phyloP scores from a whole-genome alignment of 176 grass and related monocot species.

The Oryza glaberrima region DNA sequence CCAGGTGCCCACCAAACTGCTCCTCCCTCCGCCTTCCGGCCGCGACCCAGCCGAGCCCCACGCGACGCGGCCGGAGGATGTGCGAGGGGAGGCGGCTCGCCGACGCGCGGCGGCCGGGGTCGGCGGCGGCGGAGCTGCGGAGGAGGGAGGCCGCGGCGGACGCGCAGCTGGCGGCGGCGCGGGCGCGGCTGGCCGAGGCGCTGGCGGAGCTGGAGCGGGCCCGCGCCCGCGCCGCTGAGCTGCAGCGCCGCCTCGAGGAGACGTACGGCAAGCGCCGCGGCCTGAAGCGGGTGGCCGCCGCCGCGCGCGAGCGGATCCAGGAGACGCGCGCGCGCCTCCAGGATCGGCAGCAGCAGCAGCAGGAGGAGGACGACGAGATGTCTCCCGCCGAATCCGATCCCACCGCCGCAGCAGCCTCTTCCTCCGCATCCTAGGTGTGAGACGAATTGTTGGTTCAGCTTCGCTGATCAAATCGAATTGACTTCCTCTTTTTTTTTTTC shows the following conservation, averaged over 20 bases:
- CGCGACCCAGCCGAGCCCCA: too few species aligned
- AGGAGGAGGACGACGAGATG: background rate
- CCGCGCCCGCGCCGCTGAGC: slow-evolving; percentile 57
- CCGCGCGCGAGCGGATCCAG: slow-evolving; percentile 47
- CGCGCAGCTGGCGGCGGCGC: slow-evolving; percentile 58
- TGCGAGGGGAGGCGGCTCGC: slow-evolving; percentile 53
- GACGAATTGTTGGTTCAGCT: background rate
- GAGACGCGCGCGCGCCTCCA: slow-evolving; percentile 39
- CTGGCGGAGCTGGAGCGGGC: slow-evolving; percentile 57
- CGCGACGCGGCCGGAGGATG: slow-evolving; percentile 27
- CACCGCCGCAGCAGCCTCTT: background rate
- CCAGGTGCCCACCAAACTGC: background rate
- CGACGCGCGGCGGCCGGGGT: slow-evolving; percentile 24
- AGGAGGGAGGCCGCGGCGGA: slow-evolving; percentile 47
- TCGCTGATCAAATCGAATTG: background rate
- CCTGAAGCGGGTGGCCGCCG: slow-evolving; percentile 34
- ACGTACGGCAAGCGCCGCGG: slow-evolving; percentile 57
- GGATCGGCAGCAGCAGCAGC: background rate
- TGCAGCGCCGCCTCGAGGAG: slow-evolving; percentile 57
- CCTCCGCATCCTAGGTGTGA: slow-evolving; percentile 19
- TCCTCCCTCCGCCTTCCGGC: background rate
- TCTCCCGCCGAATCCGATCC: slow-evolving; percentile 20
- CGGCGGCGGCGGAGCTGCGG: slow-evolving; percentile 35
- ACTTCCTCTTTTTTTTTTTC: too few species aligned
- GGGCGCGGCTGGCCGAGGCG: slow-evolving; percentile 54